Evolutionary conservation across 2,329 filamentous ascomycete species (phyloP).

Genomic region (Penicillium sclerotiorum): DNA sequence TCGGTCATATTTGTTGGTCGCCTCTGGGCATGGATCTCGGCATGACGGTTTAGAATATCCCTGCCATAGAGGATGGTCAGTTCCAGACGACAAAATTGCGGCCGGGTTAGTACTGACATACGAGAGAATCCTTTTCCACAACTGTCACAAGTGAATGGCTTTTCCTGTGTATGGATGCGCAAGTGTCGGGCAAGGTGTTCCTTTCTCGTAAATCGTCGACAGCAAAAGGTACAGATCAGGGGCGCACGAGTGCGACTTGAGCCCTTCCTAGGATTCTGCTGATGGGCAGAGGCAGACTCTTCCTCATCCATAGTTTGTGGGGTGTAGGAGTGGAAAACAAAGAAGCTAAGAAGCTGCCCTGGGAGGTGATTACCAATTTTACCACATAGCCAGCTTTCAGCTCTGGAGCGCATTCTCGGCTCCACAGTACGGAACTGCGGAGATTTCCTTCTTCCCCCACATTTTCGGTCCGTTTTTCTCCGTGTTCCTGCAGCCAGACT

Average conservation of each 20-base stretch:
- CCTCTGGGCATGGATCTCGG: not conserved
- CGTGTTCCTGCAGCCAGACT: too few species aligned
- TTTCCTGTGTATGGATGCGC: not conserved
- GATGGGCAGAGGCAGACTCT: not conserved
- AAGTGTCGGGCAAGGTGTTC: not conserved
- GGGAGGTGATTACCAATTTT: too few species aligned
- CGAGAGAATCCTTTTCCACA: not conserved
- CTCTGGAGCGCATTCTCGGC: too few species aligned
- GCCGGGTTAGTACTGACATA: not conserved
- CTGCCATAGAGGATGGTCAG: not conserved
- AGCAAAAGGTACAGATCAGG: not conserved
- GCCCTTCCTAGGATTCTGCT: not conserved
- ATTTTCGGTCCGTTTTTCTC: not conserved
- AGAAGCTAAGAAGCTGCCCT: not conserved
- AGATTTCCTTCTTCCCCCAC: not conserved
- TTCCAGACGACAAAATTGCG: not conserved
- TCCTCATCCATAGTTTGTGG: not conserved
- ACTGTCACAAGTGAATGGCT: not conserved
- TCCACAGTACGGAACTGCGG: not conserved
- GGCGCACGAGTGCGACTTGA: not conserved
- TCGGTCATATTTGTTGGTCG: not conserved
- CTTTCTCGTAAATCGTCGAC: not conserved
- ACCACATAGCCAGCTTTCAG: too few species aligned
- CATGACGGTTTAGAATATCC: not conserved
- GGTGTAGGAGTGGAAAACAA: not conserved